Evolutionary conservation across 129 eudicot genomes (phyloP).

Genomic region (Pittosporum tobira): DNA sequence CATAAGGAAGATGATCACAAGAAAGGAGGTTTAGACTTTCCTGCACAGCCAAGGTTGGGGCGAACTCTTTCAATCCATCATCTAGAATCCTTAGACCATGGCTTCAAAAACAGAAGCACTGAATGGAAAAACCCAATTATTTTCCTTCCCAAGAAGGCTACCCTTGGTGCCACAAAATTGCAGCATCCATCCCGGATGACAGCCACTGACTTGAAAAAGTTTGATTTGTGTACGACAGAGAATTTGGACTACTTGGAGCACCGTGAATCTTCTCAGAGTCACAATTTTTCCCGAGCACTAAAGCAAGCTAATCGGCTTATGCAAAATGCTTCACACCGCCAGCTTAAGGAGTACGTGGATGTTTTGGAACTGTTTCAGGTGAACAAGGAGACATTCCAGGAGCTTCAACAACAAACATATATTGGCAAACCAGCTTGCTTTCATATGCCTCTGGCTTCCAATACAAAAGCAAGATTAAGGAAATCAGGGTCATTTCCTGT

Average conservation of each 20-base stretch:
- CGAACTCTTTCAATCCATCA: slow-evolving; percentile 60
- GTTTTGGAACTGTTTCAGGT: slow-evolving; percentile 49
- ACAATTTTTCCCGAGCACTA: neutral
- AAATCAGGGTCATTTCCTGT: slow-evolving; percentile 76
- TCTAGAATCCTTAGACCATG: slow-evolving; percentile 27
- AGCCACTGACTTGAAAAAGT: slow-evolving; percentile 8
- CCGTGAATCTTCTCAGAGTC: neutral
- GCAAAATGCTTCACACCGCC: slow-evolving; percentile 13
- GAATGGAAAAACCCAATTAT: slow-evolving; percentile 42
- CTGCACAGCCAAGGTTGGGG: slow-evolving; percentile 25
- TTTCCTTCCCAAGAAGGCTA: slow-evolving; percentile 26
- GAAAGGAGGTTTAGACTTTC: slow-evolving; percentile 18
- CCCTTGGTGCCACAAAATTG: slow-evolving; percentile 7
- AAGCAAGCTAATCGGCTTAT: slow-evolving; percentile 1
- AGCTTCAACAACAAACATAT: slow-evolving; percentile 22
- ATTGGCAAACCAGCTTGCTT: slow-evolving; percentile 7
- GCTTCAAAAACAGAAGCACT: slow-evolving; percentile 12
- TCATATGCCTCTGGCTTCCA: slow-evolving; percentile 11
- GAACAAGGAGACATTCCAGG: slow-evolving; percentile 34
- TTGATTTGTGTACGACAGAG: neutral
- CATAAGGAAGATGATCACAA: slow-evolving; percentile 14
- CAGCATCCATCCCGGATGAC: slow-evolving; percentile 6
- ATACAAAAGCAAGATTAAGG: slow-evolving; percentile 28
- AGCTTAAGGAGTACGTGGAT: slow-evolving; percentile 23
- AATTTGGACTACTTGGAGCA: neutral